These are phyloP conservation scores for Rhodotorula sp. DNA, from an alignment of 1,284 basidiomycete genomes.

Conservation along the genomic window DNA sequence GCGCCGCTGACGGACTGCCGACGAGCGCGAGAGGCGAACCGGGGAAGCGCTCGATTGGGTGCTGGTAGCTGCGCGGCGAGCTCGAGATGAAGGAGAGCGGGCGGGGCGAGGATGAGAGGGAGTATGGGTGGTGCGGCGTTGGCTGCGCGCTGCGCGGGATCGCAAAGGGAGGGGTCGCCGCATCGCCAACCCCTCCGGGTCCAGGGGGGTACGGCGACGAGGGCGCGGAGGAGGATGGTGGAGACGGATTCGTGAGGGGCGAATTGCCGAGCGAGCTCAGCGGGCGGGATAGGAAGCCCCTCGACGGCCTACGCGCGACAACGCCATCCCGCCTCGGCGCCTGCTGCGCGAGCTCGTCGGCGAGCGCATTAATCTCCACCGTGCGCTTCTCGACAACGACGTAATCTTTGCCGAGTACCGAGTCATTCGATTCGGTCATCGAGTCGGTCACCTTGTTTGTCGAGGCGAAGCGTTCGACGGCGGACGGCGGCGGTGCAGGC, in stretches of 20 bases:
- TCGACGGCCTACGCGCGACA: constrained; percentile 51
- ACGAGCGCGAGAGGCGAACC: constrained; percentile 45
- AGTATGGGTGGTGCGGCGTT: constrained; percentile 36
- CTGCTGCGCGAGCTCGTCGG: constrained; percentile 56
- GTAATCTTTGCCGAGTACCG: constrained; percentile 56
- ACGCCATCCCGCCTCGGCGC: constrained; percentile 50
- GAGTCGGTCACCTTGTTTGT: constrained; percentile 23
- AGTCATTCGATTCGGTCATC: constrained; percentile 44
- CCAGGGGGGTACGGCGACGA: constrained; percentile 48
- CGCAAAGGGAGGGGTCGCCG: constrained; percentile 53
- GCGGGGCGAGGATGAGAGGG: constrained; percentile 39
- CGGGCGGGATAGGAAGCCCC: constrained; percentile 45
- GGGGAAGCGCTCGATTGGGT: constrained; percentile 34
- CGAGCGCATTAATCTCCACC: constrained; percentile 60
- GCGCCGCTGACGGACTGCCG: constrained; percentile 44
- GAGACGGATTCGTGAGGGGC: not conserved
- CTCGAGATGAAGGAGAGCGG: constrained; percentile 39
- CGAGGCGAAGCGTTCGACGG: constrained; percentile 25
- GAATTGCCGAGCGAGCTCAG: constrained; percentile 34
- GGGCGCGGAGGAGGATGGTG: constrained; percentile 43
- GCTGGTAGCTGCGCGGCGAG: constrained; percentile 32
- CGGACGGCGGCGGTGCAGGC: constrained; percentile 13
- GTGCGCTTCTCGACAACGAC: constrained; percentile 62
- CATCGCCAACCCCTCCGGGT: not conserved
- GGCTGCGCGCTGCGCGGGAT: constrained; percentile 43